A percentile compares a stretch with the other conserved stretches of the same genome.
phyloP scores from a whole-genome alignment of 192 early-diverging fungal genomes.

The Haplosporangium gracile region DNA sequence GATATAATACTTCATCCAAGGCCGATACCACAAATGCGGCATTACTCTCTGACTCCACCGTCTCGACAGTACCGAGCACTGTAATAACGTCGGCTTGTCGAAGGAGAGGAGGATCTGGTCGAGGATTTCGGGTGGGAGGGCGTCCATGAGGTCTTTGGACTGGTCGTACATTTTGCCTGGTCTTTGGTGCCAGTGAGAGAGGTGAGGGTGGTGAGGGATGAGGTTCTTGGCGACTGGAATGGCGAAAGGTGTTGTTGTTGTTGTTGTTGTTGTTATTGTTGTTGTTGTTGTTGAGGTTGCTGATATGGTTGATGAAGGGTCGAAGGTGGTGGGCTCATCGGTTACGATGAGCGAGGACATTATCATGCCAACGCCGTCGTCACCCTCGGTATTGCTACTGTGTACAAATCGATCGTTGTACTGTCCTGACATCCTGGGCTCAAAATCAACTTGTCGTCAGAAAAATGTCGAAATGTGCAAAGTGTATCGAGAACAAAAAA shows the following conservation, averaged over 20 bases:
- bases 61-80: slow-evolving; percentile 23
- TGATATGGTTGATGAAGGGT: background rate
- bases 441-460: background rate
- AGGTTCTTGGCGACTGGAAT: background rate
- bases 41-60: slow-evolving; percentile 32
- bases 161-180: background rate
- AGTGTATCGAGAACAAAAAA: too few relatives aligned
- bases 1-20: slow-evolving; percentile 39
- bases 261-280: too few relatives aligned
- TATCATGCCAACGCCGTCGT: background rate
- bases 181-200: background rate
- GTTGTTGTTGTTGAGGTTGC: background rate
- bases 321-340: background rate
- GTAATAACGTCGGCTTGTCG: slow-evolving; percentile 11
- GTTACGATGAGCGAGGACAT: background rate
- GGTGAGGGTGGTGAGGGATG: background rate
- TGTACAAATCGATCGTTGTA: background rate
- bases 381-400: background rate
- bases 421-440: background rate
- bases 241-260: background rate
- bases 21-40: slow-evolving; percentile 39
- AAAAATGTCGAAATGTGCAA: background rate
- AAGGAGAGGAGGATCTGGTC: slow-evolving; percentile 21
- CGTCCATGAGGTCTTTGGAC: slow-evolving; percentile 15
- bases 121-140: slow-evolving; percentile 28